Evolutionary conservation across 2,329 filamentous ascomycete genomes (phyloP), one percentile per base, ranked within the genome.

Genomic region (Coniella vitis): DNA sequence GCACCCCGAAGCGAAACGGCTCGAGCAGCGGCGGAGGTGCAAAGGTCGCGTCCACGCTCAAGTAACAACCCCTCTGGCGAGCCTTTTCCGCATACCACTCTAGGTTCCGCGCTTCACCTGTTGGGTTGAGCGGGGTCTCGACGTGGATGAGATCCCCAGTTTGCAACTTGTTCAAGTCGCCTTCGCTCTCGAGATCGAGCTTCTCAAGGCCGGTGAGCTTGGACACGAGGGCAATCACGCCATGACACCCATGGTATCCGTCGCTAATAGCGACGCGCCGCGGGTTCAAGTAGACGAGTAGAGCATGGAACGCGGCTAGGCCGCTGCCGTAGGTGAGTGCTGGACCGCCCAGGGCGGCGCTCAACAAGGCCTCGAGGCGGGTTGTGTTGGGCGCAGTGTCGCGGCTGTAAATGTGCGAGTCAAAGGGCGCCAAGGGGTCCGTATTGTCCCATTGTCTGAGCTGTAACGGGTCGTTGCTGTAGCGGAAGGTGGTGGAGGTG

Each of bases 191-290:
- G 13, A 97, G 76, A 19, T 83, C 76, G 2, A 96, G 73, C 56
- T 84, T 77, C 62, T 84, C 68, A 21, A 95, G 78, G 0, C 86
- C 85, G 21, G 84, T 88, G 43, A 96, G 79, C 55, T 88, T 87
- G 51, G 76, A 68, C 56, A 94, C 75, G 47, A 97, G 69, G 29
- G 68, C 68, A 58, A 96, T 78, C 25, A 95, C 87, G 53, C 87
- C 89, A 65, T 95, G 89, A 67, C 88, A 95, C 58, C 93, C 93
- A 69, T 97, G 93, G 69, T 97, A 98, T 37, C 90, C 90, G 14
- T 77, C 82, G 34, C 83, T 83, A 56, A 97, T 89, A 57, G 89
- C 85, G 48, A 97, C 70, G 51, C 84, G 83, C 58, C 81, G 81
- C 1, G 93, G 93, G 64, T 94, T 90, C 8, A 95, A 70, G 61